Conservation (phyloP, 352 stramenopile species). For the Lagenidium giganteum region DNA sequence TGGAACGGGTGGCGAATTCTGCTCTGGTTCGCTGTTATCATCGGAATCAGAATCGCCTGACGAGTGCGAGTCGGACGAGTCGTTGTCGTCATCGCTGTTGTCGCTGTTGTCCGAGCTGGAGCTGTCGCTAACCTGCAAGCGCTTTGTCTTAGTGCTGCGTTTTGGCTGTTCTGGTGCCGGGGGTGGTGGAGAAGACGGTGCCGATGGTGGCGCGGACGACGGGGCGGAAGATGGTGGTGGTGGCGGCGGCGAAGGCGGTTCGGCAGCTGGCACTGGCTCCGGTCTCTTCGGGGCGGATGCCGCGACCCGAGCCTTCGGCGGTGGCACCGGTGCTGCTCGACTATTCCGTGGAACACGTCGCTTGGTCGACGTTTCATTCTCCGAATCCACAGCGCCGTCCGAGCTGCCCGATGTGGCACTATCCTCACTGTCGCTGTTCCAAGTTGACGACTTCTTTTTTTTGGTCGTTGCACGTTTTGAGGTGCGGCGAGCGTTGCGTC, state of each 20-base stretch:
- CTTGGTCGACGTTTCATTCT: neutral
- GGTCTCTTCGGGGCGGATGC: neutral
- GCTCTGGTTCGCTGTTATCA: neutral
- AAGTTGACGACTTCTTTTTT: neutral
- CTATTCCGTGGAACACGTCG: slow-evolving; percentile 2
- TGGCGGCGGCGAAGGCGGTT: too few relatives aligned
- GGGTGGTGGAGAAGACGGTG: neutral
- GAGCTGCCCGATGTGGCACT: neutral
- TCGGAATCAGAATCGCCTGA: slow-evolving; percentile 13
- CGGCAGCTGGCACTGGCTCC: neutral
- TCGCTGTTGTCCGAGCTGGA: slow-evolving; percentile 57
- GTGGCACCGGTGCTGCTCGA: too few relatives aligned
- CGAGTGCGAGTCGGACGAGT: slow-evolving; percentile 18
- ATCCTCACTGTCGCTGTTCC: slow-evolving; percentile 13
- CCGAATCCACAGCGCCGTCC: too few relatives aligned
- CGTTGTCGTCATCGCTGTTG: slow-evolving; percentile 24
- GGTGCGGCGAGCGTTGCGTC: slow-evolving; percentile 1
- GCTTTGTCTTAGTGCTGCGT: slow-evolving; percentile 4
- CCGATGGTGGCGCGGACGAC: neutral
- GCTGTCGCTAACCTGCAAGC: slow-evolving; percentile 52
- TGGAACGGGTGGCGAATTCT: neutral
- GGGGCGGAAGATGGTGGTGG: too few relatives aligned
- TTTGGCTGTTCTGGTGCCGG: neutral
- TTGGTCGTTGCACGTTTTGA: neutral
- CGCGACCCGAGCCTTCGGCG: neutral